Evolutionary conservation across 106 monocot species (phyloP).

Genomic region (Alisma plantagoaquatica): DNA sequence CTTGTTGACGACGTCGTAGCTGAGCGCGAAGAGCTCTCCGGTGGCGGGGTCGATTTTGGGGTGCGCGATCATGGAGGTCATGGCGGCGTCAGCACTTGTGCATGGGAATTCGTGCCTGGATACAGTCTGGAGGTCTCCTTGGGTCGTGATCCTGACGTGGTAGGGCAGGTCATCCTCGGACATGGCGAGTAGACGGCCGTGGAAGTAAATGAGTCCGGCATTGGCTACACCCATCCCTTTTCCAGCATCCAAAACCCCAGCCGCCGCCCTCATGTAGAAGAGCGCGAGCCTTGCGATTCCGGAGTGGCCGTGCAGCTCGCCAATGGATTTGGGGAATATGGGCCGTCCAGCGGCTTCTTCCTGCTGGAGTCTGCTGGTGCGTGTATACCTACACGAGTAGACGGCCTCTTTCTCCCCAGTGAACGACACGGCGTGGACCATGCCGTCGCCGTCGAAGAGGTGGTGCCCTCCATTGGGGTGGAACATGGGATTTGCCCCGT

Average conservation of each 20-base stretch:
- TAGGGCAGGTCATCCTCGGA: constrained; percentile 40
- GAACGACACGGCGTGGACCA: constrained; percentile 28
- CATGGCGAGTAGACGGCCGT: constrained; percentile 31
- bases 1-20: constrained; percentile 31
- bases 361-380: constrained; percentile 9
- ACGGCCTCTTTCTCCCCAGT: not conserved
- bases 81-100: constrained; percentile 30
- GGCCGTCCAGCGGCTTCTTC: constrained; percentile 1
- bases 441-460: constrained; percentile 34
- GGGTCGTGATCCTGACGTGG: constrained; percentile 22
- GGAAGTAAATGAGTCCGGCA: constrained; percentile 25
- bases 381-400: constrained; percentile 7
- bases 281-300: constrained; percentile 11
- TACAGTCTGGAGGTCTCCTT: constrained; percentile 37
- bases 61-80: constrained; percentile 39
- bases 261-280: constrained; percentile 12
- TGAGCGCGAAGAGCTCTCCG: constrained; percentile 43
- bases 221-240: constrained; percentile 20
- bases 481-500: constrained; percentile 25
- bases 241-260: constrained; percentile 4
- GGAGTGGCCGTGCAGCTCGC: constrained; percentile 11
- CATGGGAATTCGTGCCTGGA: constrained; percentile 29
- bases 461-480: constrained; percentile 23
- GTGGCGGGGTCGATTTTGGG: constrained; percentile 46
- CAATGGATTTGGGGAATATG: constrained; percentile 10